Percentiles rank a stretch among this genome's conserved stretches.
Evolutionary conservation across 495 filamentous ascomycete genomes (phyloP).

Genomic region (Penicillium maclennaniae): DNA sequence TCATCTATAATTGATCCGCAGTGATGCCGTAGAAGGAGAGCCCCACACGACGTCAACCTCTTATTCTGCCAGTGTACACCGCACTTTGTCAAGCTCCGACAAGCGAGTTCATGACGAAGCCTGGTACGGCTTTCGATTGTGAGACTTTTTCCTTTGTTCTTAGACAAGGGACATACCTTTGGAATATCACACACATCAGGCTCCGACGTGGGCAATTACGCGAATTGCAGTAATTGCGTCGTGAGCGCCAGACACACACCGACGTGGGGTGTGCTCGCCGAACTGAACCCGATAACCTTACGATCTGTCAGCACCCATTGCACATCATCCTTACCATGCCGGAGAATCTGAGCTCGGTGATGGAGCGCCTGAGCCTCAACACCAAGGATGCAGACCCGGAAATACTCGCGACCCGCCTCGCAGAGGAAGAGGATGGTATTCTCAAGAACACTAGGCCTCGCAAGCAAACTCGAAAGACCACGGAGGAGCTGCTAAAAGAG

Average conservation of each 20-base stretch:
- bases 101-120: neutral
- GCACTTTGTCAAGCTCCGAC: slow-evolving; percentile 4
- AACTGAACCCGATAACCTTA: slow-evolving; percentile 3
- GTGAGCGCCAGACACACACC: slow-evolving; percentile 2
- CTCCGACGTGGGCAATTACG: neutral
- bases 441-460: slow-evolving; percentile 41
- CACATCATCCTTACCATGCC: slow-evolving; percentile 11
- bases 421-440: slow-evolving; percentile 34
- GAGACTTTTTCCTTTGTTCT: neutral
- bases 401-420: slow-evolving; percentile 31
- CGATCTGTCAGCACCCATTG: neutral
- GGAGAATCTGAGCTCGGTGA: slow-evolving; percentile 25
- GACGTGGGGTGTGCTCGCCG: slow-evolving; percentile 4
- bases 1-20: too few species aligned
- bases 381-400: slow-evolving; percentile 21
- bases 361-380: slow-evolving; percentile 29
- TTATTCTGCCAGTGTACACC: slow-evolving; percentile 9
- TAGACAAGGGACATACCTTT: neutral
- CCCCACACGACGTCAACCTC: slow-evolving; percentile 18
- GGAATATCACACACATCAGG: neutral
- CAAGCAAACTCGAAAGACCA: slow-evolving; percentile 49
- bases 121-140: neutral
- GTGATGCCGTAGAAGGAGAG: neutral
- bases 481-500: slow-evolving; percentile 57
- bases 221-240: neutral